phyloP scores from a whole-genome alignment of 495 filamentous ascomycete genomes.

The Neurospora hispaniola region DNA sequence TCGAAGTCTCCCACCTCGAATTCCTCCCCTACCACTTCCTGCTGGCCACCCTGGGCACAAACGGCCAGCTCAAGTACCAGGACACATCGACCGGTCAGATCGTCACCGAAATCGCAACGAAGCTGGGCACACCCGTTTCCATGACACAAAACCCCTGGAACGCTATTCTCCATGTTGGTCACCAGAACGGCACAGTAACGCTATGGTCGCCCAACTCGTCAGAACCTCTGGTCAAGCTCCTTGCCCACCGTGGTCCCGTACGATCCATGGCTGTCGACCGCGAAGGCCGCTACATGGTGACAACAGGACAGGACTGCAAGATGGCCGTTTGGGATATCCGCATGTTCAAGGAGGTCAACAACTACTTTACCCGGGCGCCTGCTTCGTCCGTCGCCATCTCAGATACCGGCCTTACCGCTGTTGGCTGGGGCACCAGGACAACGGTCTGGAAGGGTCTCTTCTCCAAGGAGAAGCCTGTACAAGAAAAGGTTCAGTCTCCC shows the following conservation, averaged over 20 bases:
- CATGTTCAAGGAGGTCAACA: conserved; percentile 85
- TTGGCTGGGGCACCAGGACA: conserved; percentile 84
- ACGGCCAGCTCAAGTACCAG: conserved; percentile 84
- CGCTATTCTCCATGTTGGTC: conserved; percentile 80
- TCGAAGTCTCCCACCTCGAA: conserved; percentile 90
- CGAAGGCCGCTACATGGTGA: conserved; percentile 90
- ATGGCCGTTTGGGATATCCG: conserved; percentile 97
- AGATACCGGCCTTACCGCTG: conserved; percentile 74
- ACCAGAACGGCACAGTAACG: conserved; percentile 88
- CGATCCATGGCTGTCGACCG: conserved; percentile 76
- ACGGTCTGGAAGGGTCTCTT: conserved; percentile 87
- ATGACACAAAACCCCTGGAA: conserved; percentile 83
- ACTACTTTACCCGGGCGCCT: conserved; percentile 77
- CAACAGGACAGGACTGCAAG: conserved; percentile 77
- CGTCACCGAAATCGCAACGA: conserved; percentile 73
- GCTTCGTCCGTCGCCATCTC: conserved; percentile 80
- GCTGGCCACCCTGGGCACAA: conserved; percentile 72
- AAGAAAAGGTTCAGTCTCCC: conserved; percentile 72
- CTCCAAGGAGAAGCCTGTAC: conserved; percentile 49
- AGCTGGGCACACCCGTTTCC: conserved; percentile 70
- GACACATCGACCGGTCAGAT: conserved; percentile 87
- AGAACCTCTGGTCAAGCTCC: conserved; percentile 79
- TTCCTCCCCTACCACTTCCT: conserved; percentile 96
- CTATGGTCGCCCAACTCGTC: conserved; percentile 92
- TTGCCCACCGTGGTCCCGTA: conserved; percentile 93